These are phyloP conservation scores for Leishmania amazonensis DNA, from an alignment of 208 protist genomes.

Conservation along the genomic window DNA sequence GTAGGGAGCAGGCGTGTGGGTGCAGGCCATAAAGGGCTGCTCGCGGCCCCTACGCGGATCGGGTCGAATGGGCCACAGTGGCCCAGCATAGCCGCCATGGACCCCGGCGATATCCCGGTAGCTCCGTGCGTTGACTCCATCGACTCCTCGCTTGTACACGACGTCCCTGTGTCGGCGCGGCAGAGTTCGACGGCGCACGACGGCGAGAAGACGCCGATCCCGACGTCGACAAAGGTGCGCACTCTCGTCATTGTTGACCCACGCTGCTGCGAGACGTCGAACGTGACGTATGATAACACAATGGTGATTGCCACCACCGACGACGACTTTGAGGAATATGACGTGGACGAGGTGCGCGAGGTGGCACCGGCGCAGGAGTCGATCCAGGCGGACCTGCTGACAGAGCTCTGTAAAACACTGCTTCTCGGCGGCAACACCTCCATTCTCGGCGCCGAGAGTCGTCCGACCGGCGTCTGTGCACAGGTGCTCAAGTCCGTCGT, in stretches of 20 bases:
- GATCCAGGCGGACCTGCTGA: constrained; percentile 51
- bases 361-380: constrained; percentile 25
- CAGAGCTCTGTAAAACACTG: constrained; percentile 60
- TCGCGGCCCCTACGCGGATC: constrained; percentile 17
- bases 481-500: constrained; percentile 68
- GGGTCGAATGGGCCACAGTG: constrained; percentile 25
- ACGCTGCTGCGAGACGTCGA: constrained; percentile 58
- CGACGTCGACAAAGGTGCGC: constrained; percentile 61
- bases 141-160: constrained; percentile 27
- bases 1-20: not conserved
- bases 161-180: constrained; percentile 21
- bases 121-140: constrained; percentile 21
- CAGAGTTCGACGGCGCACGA: constrained; percentile 21
- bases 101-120: constrained; percentile 8
- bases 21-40: constrained; percentile 3
- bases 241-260: constrained; percentile 74
- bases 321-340: constrained; percentile 80
- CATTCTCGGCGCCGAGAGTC: constrained; percentile 71
- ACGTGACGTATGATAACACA: constrained; percentile 67
- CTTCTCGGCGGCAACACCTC: constrained; percentile 72
- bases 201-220: constrained; percentile 21
- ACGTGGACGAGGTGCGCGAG: constrained; percentile 80
- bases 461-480: constrained; percentile 45
- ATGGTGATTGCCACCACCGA: constrained; percentile 65
- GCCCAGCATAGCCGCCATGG: constrained; percentile 22